Evolutionary conservation across 2,329 filamentous ascomycete species (phyloP).

Genomic region (Macroventuria anomochaeta): DNA sequence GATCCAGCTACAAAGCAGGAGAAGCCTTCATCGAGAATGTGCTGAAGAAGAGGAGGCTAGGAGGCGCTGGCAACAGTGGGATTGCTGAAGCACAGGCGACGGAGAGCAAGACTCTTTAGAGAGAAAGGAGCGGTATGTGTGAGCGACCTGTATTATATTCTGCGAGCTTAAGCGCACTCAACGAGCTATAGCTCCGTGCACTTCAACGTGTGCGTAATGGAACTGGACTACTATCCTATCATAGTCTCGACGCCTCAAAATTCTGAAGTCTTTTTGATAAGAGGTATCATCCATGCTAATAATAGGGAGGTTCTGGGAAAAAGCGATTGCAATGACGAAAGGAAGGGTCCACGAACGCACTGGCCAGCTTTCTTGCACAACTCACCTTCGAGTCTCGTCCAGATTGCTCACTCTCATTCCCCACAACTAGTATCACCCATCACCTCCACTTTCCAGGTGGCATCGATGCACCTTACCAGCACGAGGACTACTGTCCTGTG

Average conservation of each 20-base stretch:
- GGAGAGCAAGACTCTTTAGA: constrained; percentile 9
- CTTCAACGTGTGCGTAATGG: constrained; percentile 19
- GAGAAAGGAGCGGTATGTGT: not conserved
- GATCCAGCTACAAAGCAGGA: constrained; percentile 96
- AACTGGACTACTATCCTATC: not conserved
- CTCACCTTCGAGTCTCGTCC: not conserved
- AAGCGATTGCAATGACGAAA: not conserved
- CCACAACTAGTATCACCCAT: not conserved
- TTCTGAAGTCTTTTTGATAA: not conserved
- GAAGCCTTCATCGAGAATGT: constrained; percentile 99
- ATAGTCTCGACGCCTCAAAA: not conserved
- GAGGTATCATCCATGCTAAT: not conserved
- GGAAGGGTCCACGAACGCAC: not conserved
- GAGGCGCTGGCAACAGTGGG: constrained; percentile 14
- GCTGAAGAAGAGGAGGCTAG: constrained; percentile 69
- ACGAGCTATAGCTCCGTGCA: constrained; percentile 18
- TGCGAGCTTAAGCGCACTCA: constrained; percentile 8
- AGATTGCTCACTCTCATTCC: not conserved
- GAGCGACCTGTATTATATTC: constrained; percentile 7
- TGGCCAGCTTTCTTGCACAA: not conserved
- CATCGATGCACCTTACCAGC: too few species aligned
- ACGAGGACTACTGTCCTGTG: too few species aligned
- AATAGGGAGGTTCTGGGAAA: not conserved
- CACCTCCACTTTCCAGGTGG: not conserved
- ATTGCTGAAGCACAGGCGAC: not conserved